Conservation (phyloP, 495 filamentous ascomycete species). For the Aspergillus sparsus region DNA sequence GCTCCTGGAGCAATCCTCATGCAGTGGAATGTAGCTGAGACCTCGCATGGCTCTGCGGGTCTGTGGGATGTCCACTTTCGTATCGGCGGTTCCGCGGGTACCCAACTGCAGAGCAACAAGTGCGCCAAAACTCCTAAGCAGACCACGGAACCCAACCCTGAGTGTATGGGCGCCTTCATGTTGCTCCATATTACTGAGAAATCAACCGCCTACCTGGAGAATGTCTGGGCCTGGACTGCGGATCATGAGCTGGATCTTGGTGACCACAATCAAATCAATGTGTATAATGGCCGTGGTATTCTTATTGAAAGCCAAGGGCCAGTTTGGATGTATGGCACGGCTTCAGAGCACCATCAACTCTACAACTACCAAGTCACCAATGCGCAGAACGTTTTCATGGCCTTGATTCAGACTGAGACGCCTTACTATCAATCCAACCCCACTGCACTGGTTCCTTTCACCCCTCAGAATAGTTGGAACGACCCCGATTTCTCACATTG, state of each 20-base stretch:
- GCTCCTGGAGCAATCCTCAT: constrained; percentile 86
- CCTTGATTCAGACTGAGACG: constrained; percentile 86
- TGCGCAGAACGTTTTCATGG: constrained; percentile 81
- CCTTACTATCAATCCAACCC: constrained; percentile 93
- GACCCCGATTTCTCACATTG: constrained; percentile 75
- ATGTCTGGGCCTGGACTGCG: constrained; percentile 93
- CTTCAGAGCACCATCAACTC: constrained; percentile 84
- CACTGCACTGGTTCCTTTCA: constrained; percentile 66
- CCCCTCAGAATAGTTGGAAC: constrained; percentile 58
- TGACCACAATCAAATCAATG: constrained; percentile 80
- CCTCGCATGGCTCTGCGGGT: constrained; percentile 66
- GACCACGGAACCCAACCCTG: constrained; percentile 51
- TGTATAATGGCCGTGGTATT: constrained; percentile 89
- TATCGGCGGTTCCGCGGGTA: constrained; percentile 77
- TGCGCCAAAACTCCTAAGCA: constrained; percentile 65
- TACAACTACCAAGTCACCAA: constrained; percentile 88
- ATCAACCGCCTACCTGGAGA: constrained; percentile 80
- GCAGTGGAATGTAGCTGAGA: constrained; percentile 81
- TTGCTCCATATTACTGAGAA: constrained; percentile 74
- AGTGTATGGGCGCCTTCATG: constrained; percentile 76
- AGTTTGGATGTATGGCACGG: constrained; percentile 71
- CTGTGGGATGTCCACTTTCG: constrained; percentile 95
- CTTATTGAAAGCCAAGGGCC: constrained; percentile 65
- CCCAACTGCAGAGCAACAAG: constrained; percentile 71
- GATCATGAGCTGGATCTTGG: constrained; percentile 85